Base-by-base conservation (phyloP, 345 rosid species). In the Lenwebbia sp. region DNA sequence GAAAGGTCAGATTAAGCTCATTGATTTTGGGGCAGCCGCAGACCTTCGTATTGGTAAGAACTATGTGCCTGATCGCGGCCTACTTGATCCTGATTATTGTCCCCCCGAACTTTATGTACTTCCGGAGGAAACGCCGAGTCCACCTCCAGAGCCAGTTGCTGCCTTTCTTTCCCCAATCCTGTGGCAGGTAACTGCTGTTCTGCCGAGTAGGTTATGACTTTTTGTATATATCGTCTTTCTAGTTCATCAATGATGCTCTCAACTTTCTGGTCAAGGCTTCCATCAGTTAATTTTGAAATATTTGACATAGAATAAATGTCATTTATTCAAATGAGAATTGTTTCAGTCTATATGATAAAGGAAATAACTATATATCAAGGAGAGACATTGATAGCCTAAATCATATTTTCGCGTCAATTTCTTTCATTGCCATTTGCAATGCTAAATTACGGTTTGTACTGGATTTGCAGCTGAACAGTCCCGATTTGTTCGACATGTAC, bases 1-100 rank as follows among this genome's bases (percentile, higher is more conserved):
- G 92, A 94, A 90, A 82, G 98, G 99, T 2, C 93, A 91, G 92
- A 92, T 97, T 84, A 97, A 96, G 92, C 98, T 97, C 89, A 97
- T 97, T 62, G 99, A 97, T 91, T 96, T 97, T 86, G 98, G 98
- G 22, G 98, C 98, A 49, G 99, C 99, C 76, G 90, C 98, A 47
- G 99, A 97, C 88, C 98, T 97, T 78, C 96, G 99, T 28, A 97
- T 96, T n/a, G 99, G 99, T 58, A 97, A 97, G 92, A 97, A 97
- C 86, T 97, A 92, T 87, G 87, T 94, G 82, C 98, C 98, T 0
- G 78, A 96, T 23, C 91, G 93, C 50, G 86, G 90, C 14, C 91
- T 97, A 88, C 94, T 97, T 15, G 99, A 97, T 90, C 98, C 99
- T 33, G 98, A 92, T 88, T 97, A 94, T 83, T 97, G 96, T 85